These are phyloP conservation scores for Astrephomene gubernaculifera DNA, from an alignment of 139 green algal species.

Conservation along the genomic window DNA sequence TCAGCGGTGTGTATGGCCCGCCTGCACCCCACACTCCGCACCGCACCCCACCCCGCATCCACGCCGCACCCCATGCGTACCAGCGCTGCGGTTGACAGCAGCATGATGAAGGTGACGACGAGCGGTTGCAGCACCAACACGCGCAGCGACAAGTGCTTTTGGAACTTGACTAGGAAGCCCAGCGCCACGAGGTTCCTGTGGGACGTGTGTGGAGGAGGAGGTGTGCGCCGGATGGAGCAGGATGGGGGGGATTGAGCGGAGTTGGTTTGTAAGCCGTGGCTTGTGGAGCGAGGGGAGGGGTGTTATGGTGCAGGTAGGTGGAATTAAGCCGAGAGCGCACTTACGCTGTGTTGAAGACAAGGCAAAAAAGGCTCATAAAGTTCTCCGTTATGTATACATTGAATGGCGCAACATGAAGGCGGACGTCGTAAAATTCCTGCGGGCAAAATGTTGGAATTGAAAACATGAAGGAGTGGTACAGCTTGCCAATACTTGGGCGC, in stretches of 20 bases:
- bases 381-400: conserved; percentile 56
- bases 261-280: too few species aligned
- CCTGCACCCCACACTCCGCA: too few species aligned
- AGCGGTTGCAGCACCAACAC: conserved; percentile 65
- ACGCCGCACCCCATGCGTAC: too few species aligned
- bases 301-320: too few species aligned
- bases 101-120: conserved; percentile 62
- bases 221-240: too few species aligned
- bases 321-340: conserved; percentile 28
- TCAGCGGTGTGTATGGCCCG: too few species aligned
- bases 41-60: too few species aligned
- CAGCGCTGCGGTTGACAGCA: conserved; percentile 59
- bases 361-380: conserved; percentile 60
- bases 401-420: conserved; percentile 51
- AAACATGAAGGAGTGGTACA: too few species aligned
- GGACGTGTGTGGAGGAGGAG: too few species aligned
- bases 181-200: conserved; percentile 54
- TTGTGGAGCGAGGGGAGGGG: too few species aligned
- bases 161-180: conserved; percentile 59
- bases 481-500: too few species aligned
- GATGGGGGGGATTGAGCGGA: too few species aligned
- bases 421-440: conserved; percentile 62
- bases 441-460: neutral
- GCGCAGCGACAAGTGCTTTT: conserved; percentile 56
- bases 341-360: conserved; percentile 59